Base-by-base conservation (phyloP, 2,329 filamentous ascomycete species). In the Fulvia fulva region DNA sequence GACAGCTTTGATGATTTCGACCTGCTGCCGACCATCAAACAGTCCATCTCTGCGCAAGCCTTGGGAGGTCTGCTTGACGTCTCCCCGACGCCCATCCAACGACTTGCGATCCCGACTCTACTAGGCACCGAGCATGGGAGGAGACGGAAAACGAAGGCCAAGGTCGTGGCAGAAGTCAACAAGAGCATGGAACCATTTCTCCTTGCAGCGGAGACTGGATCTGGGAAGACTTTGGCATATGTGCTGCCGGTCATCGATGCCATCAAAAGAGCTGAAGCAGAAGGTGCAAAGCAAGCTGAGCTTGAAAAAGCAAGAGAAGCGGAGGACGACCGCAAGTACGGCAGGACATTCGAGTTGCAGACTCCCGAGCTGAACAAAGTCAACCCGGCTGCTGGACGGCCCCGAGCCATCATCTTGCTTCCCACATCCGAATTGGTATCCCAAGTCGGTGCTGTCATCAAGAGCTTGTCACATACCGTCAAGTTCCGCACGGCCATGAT, bases 171-270 rank as follows among this genome's bases (percentile, higher is more conserved):
- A 41, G 59, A 63, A 51, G 62, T 55, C 34, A 73, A 28, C 72
- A 75, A 51, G 63, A 71, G 62, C 56, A 81, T 83, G 68, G 78
- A 85, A 55, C 80, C 86, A 53, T 97, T 90, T 70, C 81, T 99
- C 12, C 80, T 99, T 51, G 94, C 94, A 3, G 94, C 94, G 11
- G 94, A 99, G 78, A 99, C 94, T 0, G 94, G 94, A 12, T 97
- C 94, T 0, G 94, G 94, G 60, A 99, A 99, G 79, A 99, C 94
- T 0, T 79, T 99, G 61, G 91, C 94, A 8, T 99, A 99, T 71
- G 78, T 97, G 5, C 76, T 97, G 5, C 95, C 94, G 0, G 82
- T 87, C 16, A 80, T 99, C 53, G 86, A 99, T 74, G 89, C 90
- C 8, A 75, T 99, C 67, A 99, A 99, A 76, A 78, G 84, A 32